Base-by-base conservation (phyloP, 805 yeast genomes). In the Helenozyma baotianmanensis region DNA sequence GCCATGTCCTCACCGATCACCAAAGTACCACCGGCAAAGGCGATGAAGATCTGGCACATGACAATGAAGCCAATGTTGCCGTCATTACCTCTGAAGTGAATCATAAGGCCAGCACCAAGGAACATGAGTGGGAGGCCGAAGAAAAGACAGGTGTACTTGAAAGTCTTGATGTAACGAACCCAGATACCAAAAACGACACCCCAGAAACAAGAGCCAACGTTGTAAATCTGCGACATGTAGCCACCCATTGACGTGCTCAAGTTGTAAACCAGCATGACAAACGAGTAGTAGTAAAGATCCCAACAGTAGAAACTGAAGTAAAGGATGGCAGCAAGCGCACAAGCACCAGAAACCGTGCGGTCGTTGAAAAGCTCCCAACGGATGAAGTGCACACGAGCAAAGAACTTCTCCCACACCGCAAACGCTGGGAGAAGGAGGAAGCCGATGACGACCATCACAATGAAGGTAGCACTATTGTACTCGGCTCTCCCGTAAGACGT, bases 281-380 rank as follows among this genome's bases (percentile, higher is more conserved):
- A 30, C 18, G 9, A 15, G 25, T 24, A 27, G 29, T 25, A 25
- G 24, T 30, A 25, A 25, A 30, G 29, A 17, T 24, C 25, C 29
- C 33, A 30, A 17, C 33, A 30, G 29, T 25, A 30, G 33, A 30
- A 30, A 15, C 33, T 30, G 33, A 30, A 30, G 21, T 25, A 19
- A n/a, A 25, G n/a, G 10, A 25, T 14, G 10, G 29, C 25, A 12
- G 25, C 24, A 14, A 30, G 17, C 12, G 24, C 18, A 39, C 51
- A 47, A 14, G 54, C 52, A n/a, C 57, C 58, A 9, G 48, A 2
- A 12, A 56, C 53, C 19, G 59, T 51, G 9, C 45, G 35, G 13
- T 56, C 30, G 28, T 36, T 43, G 30, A 56, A 40, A 19, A 56
- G 38, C 12, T 42, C 41, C 43, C 43, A 56, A 14, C 41, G 39